Evolutionary conservation across 2,329 filamentous ascomycete genomes (phyloP).

Genomic region (Calycina marina): DNA sequence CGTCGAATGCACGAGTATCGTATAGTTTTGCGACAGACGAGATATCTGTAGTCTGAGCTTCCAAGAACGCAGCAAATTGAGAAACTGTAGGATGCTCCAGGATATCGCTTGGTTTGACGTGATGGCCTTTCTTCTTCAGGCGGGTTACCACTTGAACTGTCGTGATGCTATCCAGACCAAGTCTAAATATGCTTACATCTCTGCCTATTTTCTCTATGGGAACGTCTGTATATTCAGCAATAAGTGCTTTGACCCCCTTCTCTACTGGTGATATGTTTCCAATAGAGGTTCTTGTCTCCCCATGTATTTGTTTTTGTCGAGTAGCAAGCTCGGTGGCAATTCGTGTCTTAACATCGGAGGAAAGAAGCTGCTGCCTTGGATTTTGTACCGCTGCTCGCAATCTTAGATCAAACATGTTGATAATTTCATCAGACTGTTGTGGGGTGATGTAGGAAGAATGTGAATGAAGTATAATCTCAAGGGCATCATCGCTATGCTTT

Average conservation of each 20-base stretch:
- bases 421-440: conserved; percentile 9
- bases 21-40: conserved; percentile 18
- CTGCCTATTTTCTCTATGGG: conserved; percentile 35
- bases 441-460: conserved; percentile 28
- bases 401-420: conserved; percentile 14
- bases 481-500: conserved; percentile 30
- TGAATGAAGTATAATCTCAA: conserved; percentile 50
- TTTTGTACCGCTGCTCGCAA: conserved; percentile 14
- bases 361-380: conserved; percentile 18
- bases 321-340: conserved; percentile 9
- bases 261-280: conserved; percentile 20
- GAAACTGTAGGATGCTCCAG: conserved; percentile 43
- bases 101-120: conserved; percentile 56
- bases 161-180: conserved; percentile 88
- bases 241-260: conserved; percentile 26
- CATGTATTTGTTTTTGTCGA: background rate
- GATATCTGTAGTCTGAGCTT: conserved; percentile 1
- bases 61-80: conserved; percentile 18
- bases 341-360: conserved; percentile 9
- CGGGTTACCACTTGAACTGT: conserved; percentile 61
- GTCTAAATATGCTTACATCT: conserved; percentile 63
- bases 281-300: background rate
- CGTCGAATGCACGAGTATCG: conserved; percentile 37
- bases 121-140: conserved; percentile 44
- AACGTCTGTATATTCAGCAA: conserved; percentile 39